Evolutionary conservation across 2,329 filamentous ascomycete genomes (phyloP), one percentile per base, ranked within the genome.

Genomic region (Talaromyces sp.): DNA sequence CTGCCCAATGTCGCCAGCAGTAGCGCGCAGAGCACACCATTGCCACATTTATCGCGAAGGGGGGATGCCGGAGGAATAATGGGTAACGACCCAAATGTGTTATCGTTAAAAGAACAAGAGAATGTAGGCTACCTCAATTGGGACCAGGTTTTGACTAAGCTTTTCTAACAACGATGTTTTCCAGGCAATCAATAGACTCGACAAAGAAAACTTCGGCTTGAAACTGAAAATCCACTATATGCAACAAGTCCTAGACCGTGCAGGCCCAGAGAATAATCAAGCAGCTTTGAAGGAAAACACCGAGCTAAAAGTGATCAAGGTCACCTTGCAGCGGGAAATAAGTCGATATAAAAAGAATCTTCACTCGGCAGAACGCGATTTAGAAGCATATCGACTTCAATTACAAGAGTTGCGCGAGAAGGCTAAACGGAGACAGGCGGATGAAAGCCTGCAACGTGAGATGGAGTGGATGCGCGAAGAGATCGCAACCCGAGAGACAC

Each of bases 161-260:
- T 11, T 15, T 15, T 51, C 44, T 58, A 33, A 39, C 25, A 36
- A 58, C 28, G 10, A 33, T 27, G 1, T 52, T 33, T 1, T 22
- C 22, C 64, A 85, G 82, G 85, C 86, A 67, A 93, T 99, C 68
- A 91, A 97, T 78, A 91, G 91, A 71, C 93, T 99, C 69, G 92
- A 97, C 72, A 99, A 99, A 80, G 95, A 98, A 72, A 99, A 99
- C 72, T 99, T 98, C 72, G 92, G 92, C 27, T 82, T 99, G 59
- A 98, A 98, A 76, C 84, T 98, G 68, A 97, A 96, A 76, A 96
- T 98, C 58, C 92, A 98, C 75, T 99, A 96, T 73, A 83, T 99
- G 60, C 92, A 99, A 74, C 92, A 98, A 68, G 91, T 91, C 15
- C 78, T 99, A 56, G 86, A 88, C 58, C 96, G 96, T 73, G 86